phyloP scores from a whole-genome alignment of 164 flowering plant genomes.

The Hamamelis virginiana region DNA sequence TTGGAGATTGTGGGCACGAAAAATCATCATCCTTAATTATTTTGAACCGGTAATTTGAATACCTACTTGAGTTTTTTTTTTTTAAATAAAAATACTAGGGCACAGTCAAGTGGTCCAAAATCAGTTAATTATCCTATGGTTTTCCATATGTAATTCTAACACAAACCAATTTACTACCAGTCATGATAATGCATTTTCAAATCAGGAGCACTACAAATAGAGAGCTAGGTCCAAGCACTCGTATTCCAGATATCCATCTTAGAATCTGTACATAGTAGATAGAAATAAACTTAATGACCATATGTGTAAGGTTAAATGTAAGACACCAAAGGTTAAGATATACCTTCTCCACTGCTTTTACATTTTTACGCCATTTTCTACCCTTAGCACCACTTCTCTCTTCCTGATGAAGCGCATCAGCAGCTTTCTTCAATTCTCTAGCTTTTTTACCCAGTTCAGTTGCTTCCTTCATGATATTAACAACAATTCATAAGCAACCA shows the following conservation, averaged over 20 bases:
- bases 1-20: neutral
- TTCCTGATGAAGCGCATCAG: conserved; percentile 94
- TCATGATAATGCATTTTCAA: neutral
- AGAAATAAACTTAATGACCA: neutral
- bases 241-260: neutral
- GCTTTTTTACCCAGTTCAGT: conserved; percentile 95
- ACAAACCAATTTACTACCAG: neutral
- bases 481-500: conserved; percentile 12
- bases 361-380: conserved; percentile 97
- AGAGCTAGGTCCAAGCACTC: neutral
- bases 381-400: conserved; percentile 93
- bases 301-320: neutral
- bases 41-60: neutral
- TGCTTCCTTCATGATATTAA: conserved; percentile 66
- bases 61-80: too few species aligned
- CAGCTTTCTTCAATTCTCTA: conserved; percentile 88
- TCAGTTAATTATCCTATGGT: neutral
- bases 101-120: neutral
- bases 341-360: conserved; percentile 94
- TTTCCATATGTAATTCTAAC: neutral
- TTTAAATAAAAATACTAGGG: neutral
- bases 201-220: neutral
- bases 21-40: neutral
- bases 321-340: neutral
- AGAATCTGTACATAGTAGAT: neutral